Percentiles rank a stretch among this genome's conserved stretches.
These are phyloP conservation scores for Hypoxylon intermedium DNA, from an alignment of 495 filamentous ascomycete species.

Conservation along the genomic window DNA sequence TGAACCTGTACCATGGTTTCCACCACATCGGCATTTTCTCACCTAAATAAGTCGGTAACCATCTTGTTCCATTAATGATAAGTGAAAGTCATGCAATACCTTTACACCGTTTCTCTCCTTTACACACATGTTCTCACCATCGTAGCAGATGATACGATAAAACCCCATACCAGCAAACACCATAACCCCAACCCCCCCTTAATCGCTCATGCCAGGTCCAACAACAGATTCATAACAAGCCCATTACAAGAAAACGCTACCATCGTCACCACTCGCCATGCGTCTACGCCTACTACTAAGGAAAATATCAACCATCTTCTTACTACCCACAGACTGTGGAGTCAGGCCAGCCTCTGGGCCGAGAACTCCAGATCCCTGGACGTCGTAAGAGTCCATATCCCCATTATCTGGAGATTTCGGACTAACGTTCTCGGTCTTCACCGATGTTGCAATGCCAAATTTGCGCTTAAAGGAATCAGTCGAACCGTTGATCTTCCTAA, in stretches of 20 bases:
- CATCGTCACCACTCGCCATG: constrained; percentile 43
- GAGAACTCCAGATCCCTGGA: constrained; percentile 35
- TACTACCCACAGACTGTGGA: constrained; percentile 56
- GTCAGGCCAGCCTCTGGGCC: constrained; percentile 43
- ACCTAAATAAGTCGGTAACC: not conserved
- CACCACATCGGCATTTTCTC: not conserved
- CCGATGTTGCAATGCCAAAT: constrained; percentile 32
- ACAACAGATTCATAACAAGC: not conserved
- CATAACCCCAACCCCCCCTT: not conserved
- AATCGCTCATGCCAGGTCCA: not conserved
- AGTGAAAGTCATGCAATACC: constrained; percentile 23
- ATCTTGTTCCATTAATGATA: constrained; percentile 15
- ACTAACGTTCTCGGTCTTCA: constrained; percentile 38
- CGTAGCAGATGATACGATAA: not conserved
- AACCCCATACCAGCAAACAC: not conserved
- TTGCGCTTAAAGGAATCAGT: constrained; percentile 34
- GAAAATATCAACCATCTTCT: constrained; percentile 67
- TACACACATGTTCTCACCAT: not conserved
- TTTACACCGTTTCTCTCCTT: not conserved
- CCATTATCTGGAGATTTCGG: constrained; percentile 14
- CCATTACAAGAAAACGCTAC: constrained; percentile 30
- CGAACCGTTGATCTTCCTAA: constrained; percentile 32
- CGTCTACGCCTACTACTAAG: constrained; percentile 61
- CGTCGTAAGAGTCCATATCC: constrained; percentile 38
- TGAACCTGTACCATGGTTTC: not conserved